These are phyloP conservation scores for Boletus vermiculosoides DNA, from an alignment of 768 basidiomycete genomes.

Conservation along the genomic window DNA sequence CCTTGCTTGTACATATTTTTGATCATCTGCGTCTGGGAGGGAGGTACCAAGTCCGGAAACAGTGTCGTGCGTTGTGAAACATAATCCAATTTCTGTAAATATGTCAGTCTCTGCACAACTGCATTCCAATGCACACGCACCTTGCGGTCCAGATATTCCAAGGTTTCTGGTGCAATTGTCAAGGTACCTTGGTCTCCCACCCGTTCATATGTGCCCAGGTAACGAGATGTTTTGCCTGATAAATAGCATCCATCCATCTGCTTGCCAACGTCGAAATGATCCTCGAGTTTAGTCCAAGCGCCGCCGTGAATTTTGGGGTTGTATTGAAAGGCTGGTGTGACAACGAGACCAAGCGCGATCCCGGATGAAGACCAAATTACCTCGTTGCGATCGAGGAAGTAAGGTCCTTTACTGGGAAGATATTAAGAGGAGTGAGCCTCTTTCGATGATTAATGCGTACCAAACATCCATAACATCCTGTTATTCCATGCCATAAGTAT, in stretches of 20 bases:
- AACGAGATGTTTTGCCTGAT: conserved; percentile 4
- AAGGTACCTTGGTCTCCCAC: conserved; percentile 7
- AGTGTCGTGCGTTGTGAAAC: conserved; percentile 18
- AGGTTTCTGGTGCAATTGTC: conserved; percentile 14
- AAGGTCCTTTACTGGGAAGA: conserved; percentile 11
- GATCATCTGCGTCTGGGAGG: conserved; percentile 26
- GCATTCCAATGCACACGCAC: conserved; percentile 5
- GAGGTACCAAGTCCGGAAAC: conserved; percentile 22
- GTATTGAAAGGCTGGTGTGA: conserved; percentile 26
- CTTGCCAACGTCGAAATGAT: conserved; percentile 11
- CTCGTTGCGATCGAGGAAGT: conserved; percentile 12
- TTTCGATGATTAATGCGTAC: conserved; percentile 7
- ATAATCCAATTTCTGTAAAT: conserved; percentile 18
- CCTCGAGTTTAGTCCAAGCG: conserved; percentile 15
- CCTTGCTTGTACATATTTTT: conserved; percentile 29
- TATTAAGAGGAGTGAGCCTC: background rate
- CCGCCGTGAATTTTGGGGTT: conserved; percentile 23
- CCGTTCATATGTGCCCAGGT: conserved; percentile 31
- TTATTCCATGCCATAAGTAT: background rate
- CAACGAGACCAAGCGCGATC: conserved; percentile 26
- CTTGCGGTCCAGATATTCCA: conserved; percentile 8
- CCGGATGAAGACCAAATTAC: conserved; percentile 24
- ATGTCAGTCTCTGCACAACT: background rate
- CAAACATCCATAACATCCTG: conserved; percentile 5
- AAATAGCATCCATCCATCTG: conserved; percentile 23